These are phyloP conservation scores for Venturia asperata DNA, from an alignment of 2,329 filamentous ascomycete species.

Conservation along the genomic window DNA sequence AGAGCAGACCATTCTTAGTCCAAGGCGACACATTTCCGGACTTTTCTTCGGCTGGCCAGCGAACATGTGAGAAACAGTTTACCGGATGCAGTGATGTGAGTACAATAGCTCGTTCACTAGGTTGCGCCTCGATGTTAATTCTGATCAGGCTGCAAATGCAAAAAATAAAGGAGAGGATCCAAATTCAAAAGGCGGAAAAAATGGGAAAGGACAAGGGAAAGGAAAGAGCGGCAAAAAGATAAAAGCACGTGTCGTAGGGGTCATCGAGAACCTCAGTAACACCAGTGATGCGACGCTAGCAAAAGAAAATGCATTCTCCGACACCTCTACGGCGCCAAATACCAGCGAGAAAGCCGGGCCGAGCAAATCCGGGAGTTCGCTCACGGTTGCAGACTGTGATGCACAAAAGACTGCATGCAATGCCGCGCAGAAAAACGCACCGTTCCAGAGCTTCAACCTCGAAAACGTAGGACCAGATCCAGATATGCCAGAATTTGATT, in stretches of 20 bases:
- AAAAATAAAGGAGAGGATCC: neutral
- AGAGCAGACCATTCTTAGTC: constrained; percentile 18
- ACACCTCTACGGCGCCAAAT: neutral
- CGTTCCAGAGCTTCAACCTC: constrained; percentile 18
- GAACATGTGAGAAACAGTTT: constrained; percentile 20
- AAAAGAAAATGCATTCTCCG: neutral
- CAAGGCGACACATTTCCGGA: constrained; percentile 19
- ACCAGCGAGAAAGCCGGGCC: constrained; percentile 1
- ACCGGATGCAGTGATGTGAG: constrained; percentile 16
- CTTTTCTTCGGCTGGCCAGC: constrained; percentile 15
- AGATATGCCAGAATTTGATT: constrained; percentile 19
- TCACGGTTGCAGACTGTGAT: neutral
- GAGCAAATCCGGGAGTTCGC: neutral
- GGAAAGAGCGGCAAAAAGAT: neutral
- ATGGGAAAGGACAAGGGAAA: neutral
- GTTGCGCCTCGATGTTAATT: neutral
- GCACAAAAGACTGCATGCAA: constrained; percentile 16
- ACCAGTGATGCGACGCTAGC: neutral
- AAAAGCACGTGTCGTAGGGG: neutral
- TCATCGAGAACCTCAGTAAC: neutral
- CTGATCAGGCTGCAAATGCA: neutral
- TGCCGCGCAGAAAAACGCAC: constrained; percentile 18
- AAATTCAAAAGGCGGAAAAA: neutral
- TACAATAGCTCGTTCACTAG: neutral
- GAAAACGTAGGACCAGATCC: constrained; percentile 21